phyloP scores from a whole-genome alignment of 257 asterid genomes.

The Solanum medicagineum region DNA sequence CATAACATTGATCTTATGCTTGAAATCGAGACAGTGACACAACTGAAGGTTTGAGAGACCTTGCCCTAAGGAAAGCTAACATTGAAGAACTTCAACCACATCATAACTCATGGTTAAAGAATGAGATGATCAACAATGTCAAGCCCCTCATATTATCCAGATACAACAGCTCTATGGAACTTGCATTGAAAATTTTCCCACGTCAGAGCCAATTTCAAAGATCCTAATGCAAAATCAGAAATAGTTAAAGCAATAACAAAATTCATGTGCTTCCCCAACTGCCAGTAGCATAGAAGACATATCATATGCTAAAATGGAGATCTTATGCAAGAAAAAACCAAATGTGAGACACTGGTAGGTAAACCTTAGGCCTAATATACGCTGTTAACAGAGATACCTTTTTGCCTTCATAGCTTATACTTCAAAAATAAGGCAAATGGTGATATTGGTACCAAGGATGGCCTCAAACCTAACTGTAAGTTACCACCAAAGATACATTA shows the following conservation, averaged over 20 bases:
- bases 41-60: not conserved
- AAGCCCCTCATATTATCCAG: not conserved
- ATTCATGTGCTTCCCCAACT: not conserved
- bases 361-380: not conserved
- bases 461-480: not conserved
- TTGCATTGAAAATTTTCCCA: not conserved
- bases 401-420: not conserved
- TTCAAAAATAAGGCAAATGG: not conserved
- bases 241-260: not conserved
- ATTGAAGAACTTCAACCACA: not conserved
- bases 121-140: not conserved
- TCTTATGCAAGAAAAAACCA: not conserved
- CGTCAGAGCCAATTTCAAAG: not conserved
- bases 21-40: not conserved
- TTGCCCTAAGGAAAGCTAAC: not conserved
- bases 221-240: not conserved
- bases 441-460: not conserved
- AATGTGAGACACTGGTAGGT: not conserved
- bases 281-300: not conserved
- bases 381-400: not conserved
- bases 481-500: not conserved
- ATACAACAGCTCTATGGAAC: not conserved
- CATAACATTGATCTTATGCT: not conserved
- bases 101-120: not conserved
- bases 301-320: not conserved